Base-by-base conservation (phyloP, 768 basidiomycete species). In the Boletus eberwhitei region DNA sequence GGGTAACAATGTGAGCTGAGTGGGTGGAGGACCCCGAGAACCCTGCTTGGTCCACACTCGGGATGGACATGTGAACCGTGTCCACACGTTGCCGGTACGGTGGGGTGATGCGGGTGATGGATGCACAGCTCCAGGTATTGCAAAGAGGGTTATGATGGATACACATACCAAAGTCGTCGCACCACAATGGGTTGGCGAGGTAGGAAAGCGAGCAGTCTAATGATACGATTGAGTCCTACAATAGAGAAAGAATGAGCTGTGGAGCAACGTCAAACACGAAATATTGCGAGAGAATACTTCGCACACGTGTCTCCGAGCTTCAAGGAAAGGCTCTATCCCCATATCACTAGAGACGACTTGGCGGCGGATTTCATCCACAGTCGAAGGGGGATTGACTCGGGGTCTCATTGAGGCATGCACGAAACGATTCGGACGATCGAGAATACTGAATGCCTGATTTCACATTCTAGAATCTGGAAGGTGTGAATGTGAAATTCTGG, bases 401-500 rank as follows among this genome's bases (percentile, higher is more conserved):
- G 62, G 65, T 67, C 65, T 55, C 44, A 22, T n/a, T 48, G 57
- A 52, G 52, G 26, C 51, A 61, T 40, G 47, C 29, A 41, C 32
- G 26, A 53, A 54, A 57, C 36, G 47, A 46, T 49, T 62, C 58
- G 56, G 64, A 55, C 50, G 66, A 64, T 64, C 62, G 62, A 54
- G 50, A 58, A 60, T 43, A 51, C 49, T 36, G 45, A 26, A 45
- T 19, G 22, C 47, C 29, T 53, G 46, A 59, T 44, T 55, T 56
- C 57, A 59, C 54, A 48, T 62, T 69, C 65, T 63, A 57, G 67
- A 68, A 55, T 41, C 43, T 16, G 57, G 42, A 53, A 50, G 52
- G 56, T 43, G 56, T 50, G 62, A 64, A 63, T 54, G 66, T 63
- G 66, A 56, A 49, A n/a, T n/a, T n/a, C n/a, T 61, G 29, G 58